These are phyloP conservation scores for Mycena leptocephala DNA, from an alignment of 768 basidiomycete species.

Conservation along the genomic window DNA sequence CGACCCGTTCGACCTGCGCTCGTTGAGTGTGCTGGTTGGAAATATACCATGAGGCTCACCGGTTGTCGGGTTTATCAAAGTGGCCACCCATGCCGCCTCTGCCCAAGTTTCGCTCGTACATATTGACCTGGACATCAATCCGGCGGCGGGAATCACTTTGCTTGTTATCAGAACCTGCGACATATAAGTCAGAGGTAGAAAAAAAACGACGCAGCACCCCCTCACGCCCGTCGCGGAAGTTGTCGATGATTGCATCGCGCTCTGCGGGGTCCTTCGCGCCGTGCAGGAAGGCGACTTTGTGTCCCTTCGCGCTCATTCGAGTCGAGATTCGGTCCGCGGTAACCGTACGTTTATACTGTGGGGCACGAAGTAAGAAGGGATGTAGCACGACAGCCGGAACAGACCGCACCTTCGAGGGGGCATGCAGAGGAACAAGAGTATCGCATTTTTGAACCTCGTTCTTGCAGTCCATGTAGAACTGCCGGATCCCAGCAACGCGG, in stretches of 20 bases:
- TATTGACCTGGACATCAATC: conserved; percentile 99
- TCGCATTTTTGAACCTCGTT: conserved; percentile 96
- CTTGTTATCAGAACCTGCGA: conserved; percentile 90
- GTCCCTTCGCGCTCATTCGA: conserved; percentile 94
- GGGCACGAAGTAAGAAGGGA: not conserved
- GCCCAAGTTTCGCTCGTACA: conserved; percentile 76
- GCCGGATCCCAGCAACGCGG: conserved; percentile 93
- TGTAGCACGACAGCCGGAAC: not conserved
- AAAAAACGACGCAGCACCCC: conserved; percentile 68
- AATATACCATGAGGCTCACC: conserved; percentile 64
- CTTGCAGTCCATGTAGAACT: conserved; percentile 98
- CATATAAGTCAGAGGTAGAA: not conserved
- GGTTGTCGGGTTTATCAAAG: conserved; percentile 83
- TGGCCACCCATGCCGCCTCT: conserved; percentile 53
- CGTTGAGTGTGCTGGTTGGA: conserved; percentile 5
- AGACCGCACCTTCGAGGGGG: conserved; percentile 83
- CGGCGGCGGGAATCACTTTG: conserved; percentile 98
- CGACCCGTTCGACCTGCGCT: conserved; percentile 93
- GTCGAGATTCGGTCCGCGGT: conserved; percentile 93
- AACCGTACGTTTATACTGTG: conserved; percentile 90
- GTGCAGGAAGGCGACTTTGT: conserved; percentile 96
- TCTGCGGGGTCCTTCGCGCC: conserved; percentile 93
- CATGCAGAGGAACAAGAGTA: conserved; percentile 91
- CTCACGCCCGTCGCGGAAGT: conserved; percentile 95
- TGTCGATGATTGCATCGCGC: conserved; percentile 94